Base-by-base conservation (phyloP, 768 basidiomycete species). In the Leccinellum albellum region DNA sequence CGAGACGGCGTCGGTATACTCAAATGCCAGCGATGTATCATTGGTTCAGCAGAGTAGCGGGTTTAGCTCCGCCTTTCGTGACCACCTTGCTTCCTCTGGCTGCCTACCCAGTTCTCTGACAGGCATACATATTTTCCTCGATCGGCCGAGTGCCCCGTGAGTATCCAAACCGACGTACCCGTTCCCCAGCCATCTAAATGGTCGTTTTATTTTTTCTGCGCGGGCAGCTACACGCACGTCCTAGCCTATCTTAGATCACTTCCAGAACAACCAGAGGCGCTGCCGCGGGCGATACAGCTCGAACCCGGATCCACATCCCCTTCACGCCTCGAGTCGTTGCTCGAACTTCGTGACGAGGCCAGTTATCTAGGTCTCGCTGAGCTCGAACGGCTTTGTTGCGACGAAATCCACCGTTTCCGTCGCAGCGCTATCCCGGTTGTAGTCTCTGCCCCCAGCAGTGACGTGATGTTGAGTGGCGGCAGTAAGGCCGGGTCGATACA, bases 311-410 rank as follows among this genome's bases (percentile, higher is more conserved):
- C 78, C 31, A 71, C 72, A 24, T 76, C 76, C 6, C 73, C 71
- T 17, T 65, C 77, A 2, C 82, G 82, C 10, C 74, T 91, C 20
- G 90, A 91, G 53, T 75, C 74, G 1, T 79, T 93, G 23, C 78
- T 89, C 45, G 87, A 90, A 58, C 81, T 92, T 23, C 82, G 89
- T 12, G 89, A 93, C 61, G 91, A 94, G 67, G 87, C 91, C 2
- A 75, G 76, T 42, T 91, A 84, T 65, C 82, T 93, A n/a, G 84
- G 82, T 26, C 83, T 93, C 52, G 78, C 79, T 0, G 80, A 79
- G 46, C 78, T 94, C 17, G 76, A 82, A 58, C 79, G 76, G 59
- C 78, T 94, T 2, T 92, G 91, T 65, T 71, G 73, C 8, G 82
- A 84, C 17, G 88, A 92, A 72, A 78, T 91, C 35, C 78, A 79